phyloP scores from a whole-genome alignment of 2,329 filamentous ascomycete genomes.

The Phyllosticta citriasiana region DNA sequence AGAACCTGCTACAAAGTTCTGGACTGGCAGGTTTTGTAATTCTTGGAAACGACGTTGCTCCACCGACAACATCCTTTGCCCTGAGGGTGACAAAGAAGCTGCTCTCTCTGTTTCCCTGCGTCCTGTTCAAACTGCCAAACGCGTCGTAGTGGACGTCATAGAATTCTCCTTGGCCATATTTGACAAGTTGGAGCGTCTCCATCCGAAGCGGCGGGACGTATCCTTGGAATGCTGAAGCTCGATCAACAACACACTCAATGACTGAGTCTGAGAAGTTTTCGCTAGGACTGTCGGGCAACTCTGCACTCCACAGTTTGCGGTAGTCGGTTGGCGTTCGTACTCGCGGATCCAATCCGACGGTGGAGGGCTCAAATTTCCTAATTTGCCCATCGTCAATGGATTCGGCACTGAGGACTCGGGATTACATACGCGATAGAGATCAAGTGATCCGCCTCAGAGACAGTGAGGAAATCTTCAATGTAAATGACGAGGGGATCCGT shows the following conservation, averaged over 20 bases:
- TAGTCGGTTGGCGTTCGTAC: not conserved
- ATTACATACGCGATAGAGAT: not conserved
- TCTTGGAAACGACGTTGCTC: not conserved
- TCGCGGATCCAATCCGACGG: not conserved
- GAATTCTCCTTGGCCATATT: not conserved
- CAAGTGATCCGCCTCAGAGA: not conserved
- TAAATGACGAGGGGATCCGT: not conserved
- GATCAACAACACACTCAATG: not conserved
- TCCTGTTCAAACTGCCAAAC: not conserved
- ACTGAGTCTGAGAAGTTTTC: not conserved
- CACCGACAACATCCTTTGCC: not conserved
- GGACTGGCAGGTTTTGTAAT: not conserved
- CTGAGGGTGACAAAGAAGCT: not conserved
- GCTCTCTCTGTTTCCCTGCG: not conserved
- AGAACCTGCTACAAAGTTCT: not conserved
- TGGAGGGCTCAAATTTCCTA: not conserved
- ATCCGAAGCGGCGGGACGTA: not conserved
- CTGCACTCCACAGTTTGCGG: not conserved
- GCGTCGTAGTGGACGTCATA: not conserved
- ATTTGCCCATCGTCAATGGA: not conserved
- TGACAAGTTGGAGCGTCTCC: not conserved
- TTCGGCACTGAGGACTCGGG: not conserved
- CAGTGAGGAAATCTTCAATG: not conserved
- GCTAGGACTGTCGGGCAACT: not conserved
- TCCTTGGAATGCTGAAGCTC: not conserved